Evolutionary conservation across 495 filamentous ascomycete species (phyloP), one percentile per base, ranked within the genome.

Genomic region (Parathielavia hyrcaniae): DNA sequence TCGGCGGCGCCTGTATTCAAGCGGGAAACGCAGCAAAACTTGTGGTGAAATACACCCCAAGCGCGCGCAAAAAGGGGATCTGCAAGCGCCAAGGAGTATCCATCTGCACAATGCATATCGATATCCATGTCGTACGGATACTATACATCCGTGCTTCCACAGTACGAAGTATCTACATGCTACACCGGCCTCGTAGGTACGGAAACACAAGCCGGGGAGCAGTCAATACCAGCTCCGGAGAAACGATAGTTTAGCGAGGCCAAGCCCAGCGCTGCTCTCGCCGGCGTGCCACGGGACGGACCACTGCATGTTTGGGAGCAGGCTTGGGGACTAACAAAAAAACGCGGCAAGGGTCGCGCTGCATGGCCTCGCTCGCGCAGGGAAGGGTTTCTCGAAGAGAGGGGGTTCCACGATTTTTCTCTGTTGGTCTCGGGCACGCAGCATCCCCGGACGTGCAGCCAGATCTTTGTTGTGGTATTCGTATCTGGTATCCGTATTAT

Each of bases 311-410:
- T 2, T 10, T 45, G 20, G 36, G 39, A 14, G 9, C 58, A 60
- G 57, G n/a, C n/a, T n/a, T n/a, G n/a, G 60, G 20, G 47, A 58
- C 52, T 48, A 52, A 43, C 22, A 32, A 2, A 32, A 6, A 13
- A 35, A 23, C 17, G 23, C 45, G 38, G 39, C 47, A 38, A 39
- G 47, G 48, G 48, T 47, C 47, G 52, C 47, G 44, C 60, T 56
- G 56, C 56, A 58, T 58, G 56, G n/a, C n/a, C n/a, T n/a, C n/a
- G n/a, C n/a, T n/a, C n/a, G n/a, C n/a, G n/a, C n/a, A n/a, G n/a
- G n/a, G 56, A 58, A 58, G 56, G 17, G 26, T 52, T 52, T 40
- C 35, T 26, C 30, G 55, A 26, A 52, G 45, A 26, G n/a, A n/a
- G n/a, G n/a, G 47, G 26, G 26, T 30, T 14, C 54, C 50, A 43